Percentiles rank a stretch among this genome's conserved stretches.
These are phyloP conservation scores for Rhodotorula sp. DNA, from an alignment of 1,284 basidiomycete species.

Conservation along the genomic window DNA sequence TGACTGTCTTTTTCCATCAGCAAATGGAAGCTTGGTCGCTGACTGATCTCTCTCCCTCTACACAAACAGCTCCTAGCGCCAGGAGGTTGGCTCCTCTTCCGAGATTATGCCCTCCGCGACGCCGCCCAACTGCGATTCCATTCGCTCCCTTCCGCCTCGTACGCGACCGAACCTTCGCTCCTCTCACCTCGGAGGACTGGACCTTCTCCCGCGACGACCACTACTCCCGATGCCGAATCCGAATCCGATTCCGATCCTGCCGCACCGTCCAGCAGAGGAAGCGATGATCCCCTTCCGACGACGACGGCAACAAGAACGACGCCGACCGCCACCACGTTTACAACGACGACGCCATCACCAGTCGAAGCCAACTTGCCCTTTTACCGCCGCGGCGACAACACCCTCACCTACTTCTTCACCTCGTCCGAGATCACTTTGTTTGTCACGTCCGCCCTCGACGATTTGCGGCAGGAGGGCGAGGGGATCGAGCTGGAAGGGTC, in stretches of 20 bases:
- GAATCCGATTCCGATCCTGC: not conserved
- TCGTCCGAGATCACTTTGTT: slow-evolving; percentile 40
- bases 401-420: slow-evolving; percentile 50
- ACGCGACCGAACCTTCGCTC: slow-evolving; percentile 43
- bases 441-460: not conserved
- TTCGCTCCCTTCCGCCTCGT: slow-evolving; percentile 36
- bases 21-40: too few species aligned
- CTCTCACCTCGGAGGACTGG: slow-evolving; percentile 40
- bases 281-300: not conserved
- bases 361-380: slow-evolving; percentile 24
- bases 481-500: slow-evolving; percentile 36
- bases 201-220: too few species aligned
- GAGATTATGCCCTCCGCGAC: slow-evolving; percentile 50
- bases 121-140: slow-evolving; percentile 50
- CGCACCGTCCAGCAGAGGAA: not conserved
- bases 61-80: slow-evolving; percentile 39
- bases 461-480: not conserved
- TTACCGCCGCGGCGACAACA: slow-evolving; percentile 49
- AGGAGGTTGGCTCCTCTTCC: slow-evolving; percentile 46
- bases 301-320: not conserved
- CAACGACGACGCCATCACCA: too few species aligned
- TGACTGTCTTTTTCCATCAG: too few species aligned
- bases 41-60: too few species aligned
- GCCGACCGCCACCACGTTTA: not conserved
- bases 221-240: slow-evolving; percentile 19